Conservation (phyloP, 2,329 filamentous ascomycete genomes). For the Colletotrichum cordylinicola region DNA sequence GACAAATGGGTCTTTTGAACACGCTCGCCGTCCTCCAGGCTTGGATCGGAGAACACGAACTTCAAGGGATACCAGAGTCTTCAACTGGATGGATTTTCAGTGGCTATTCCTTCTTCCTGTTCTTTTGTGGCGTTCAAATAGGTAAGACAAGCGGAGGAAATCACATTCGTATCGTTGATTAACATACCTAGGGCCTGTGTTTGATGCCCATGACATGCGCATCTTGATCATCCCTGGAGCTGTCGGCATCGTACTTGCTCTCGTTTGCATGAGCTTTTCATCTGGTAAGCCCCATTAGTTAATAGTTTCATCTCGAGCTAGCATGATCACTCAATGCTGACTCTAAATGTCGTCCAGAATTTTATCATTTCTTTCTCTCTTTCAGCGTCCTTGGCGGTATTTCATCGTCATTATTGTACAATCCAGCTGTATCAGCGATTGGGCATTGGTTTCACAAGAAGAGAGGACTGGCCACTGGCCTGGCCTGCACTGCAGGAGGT, state of each 20-base stretch:
- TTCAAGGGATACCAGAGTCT: slow-evolving; percentile 61
- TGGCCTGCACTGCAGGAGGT: slow-evolving; percentile 70
- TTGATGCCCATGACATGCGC: background rate
- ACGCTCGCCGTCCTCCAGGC: slow-evolving; percentile 70
- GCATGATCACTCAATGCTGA: background rate
- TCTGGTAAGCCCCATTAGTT: background rate
- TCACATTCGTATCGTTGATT: background rate
- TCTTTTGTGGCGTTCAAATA: slow-evolving; percentile 74
- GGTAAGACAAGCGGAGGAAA: slow-evolving; percentile 33
- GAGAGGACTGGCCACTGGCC: slow-evolving; percentile 71
- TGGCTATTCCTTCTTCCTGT: slow-evolving; percentile 72
- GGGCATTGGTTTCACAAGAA: slow-evolving; percentile 72
- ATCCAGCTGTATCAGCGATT: slow-evolving; percentile 68
- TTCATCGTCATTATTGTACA: slow-evolving; percentile 72
- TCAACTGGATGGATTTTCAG: slow-evolving; percentile 76
- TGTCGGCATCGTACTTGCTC: background rate
- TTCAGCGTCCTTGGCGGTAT: slow-evolving; percentile 70
- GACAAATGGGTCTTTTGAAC: slow-evolving; percentile 68
- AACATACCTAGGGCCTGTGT: background rate
- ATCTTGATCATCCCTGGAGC: background rate
- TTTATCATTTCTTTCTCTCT: background rate
- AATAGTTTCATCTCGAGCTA: background rate
- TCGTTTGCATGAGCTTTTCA: background rate
- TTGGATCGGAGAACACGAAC: slow-evolving; percentile 67
- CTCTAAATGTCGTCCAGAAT: background rate